Base-by-base conservation (phyloP, 2,329 filamentous ascomycete genomes). In the Aspergillus sp. region DNA sequence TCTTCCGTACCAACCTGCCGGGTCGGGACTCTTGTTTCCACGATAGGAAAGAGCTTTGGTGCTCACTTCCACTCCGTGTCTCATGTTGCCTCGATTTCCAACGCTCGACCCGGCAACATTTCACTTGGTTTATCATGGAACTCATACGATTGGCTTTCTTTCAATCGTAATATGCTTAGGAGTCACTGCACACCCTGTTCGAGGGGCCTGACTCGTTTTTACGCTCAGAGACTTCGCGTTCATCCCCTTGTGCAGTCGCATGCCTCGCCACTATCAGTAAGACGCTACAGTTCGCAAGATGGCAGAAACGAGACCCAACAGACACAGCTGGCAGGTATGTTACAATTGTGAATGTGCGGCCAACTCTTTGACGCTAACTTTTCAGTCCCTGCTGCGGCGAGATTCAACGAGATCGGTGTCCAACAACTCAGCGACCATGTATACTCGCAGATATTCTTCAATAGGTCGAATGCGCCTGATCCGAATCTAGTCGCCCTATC, bases 381-480 rank as follows among this genome's bases (percentile, higher is more conserved):
- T 44, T 30, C 15, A 76, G 75, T 77, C 20, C 70, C 72, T 17
- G 71, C 76, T 4, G 76, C 83, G 56, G 81, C 91, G 48, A 87
- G 95, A 64, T 91, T 89, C 79, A 99, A 96, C 76, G 90, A 96
- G 65, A 93, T 99, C 66, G 91, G 91, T 53, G 91, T 99, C 39
- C 95, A 99, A 76, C 93, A 98, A 69, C 80, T 99, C 65, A 97
- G 92, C 80, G 81, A 83, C 58, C 83, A 93, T 78, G 82, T 99
- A 44, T 90, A 93, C 73, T 71, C 84, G 2, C 95, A 98, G 74
- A 78, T 99, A 42, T 99, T 99, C 69, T 85, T 84, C 4, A 75
- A 81, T 11, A 69, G 73, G 22, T 60, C 71, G 13, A 74, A 70
- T 3, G 78, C 84, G 3, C 83, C 89, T 2, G 85, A 90, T 2